Conservation (phyloP, 305 asterid species). For the Fraxinus floribunda region DNA sequence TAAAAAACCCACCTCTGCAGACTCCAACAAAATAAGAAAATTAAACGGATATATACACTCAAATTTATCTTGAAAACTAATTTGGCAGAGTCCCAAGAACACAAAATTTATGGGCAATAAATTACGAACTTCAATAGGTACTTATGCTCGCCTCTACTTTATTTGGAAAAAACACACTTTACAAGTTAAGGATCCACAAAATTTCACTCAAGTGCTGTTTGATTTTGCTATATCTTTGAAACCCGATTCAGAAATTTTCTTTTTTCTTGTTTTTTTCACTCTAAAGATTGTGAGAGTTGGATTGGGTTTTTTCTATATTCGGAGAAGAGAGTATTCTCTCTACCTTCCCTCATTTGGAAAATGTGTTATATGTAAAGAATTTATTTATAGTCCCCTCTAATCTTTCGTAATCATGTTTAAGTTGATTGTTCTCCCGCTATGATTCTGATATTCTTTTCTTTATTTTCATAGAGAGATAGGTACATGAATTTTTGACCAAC, state of each 20-base stretch:
- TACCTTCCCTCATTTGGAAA: conserved; percentile 41
- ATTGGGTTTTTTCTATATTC: conserved; percentile 25
- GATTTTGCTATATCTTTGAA: conserved; percentile 23
- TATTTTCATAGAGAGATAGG: neutral
- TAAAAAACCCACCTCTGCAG: conserved; percentile 20
- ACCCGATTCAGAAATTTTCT: conserved; percentile 29
- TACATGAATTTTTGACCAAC: neutral
- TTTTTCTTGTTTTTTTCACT: conserved; percentile 24
- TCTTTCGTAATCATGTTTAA: conserved; percentile 5
- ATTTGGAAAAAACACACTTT: conserved; percentile 17
- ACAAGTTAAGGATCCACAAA: conserved; percentile 8
- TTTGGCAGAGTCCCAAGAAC: neutral
- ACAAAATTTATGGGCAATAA: conserved; percentile 14
- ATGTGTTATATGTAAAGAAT: conserved; percentile 11
- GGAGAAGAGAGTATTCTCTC: conserved; percentile 29
- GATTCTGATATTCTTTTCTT: conserved; percentile 26
- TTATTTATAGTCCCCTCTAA: conserved; percentile 24
- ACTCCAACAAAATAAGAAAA: neutral
- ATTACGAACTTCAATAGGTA: conserved; percentile 19
- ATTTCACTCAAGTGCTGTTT: conserved; percentile 5
- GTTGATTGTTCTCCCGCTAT: conserved; percentile 63
- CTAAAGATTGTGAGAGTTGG: conserved; percentile 18
- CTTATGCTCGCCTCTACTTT: neutral
- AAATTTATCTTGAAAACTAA: neutral
- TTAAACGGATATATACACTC: neutral